Base-by-base conservation (phyloP, 805 yeast genomes). In the Kuraishia molischiana region DNA sequence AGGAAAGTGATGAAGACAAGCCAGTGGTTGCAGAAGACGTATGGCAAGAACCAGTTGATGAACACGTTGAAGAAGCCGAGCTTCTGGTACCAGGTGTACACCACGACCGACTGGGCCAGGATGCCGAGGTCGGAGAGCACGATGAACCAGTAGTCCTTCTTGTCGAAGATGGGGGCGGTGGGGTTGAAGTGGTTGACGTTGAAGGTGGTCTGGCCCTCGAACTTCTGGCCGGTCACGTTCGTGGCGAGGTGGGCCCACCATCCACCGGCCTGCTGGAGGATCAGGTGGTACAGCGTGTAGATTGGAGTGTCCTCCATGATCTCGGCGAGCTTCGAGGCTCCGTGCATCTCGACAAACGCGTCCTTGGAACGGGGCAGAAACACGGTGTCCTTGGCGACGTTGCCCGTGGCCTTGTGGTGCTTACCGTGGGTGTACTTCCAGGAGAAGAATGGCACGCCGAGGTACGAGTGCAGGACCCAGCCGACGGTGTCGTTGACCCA, bases 361-460 rank as follows among this genome's bases (percentile, higher is more conserved):
- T 72, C 63, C 48, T 69, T 70, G 33, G 75, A 71, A 49, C 59
- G 59, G 39, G 82, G 82, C 32, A 75, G 53, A 51, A 74, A 75
- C 26, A 74, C 82, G 67, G 70, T 74, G 57, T 75, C 82, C 53
- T 69, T 67, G 37, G 72, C 64, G 46, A 74, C 54, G 53, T 74
- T 77, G 44, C 80, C 81, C 19, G 80, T 75, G 33, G 75, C 75
- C 58, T 75, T 73, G 55, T 75, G 82, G 54, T 75, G 82, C 51
- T 72, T 75, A 31, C 72, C 64, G 49, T 75, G 82, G 37, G 72
- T 62, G 50, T 61, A 74, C 49, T 75, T 74, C 81, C 80, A 75
- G 3, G 78, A 71, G 47, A 75, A 75, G 53, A 71, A 75, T 21
- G 81, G 82, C 38, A 74, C 79, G 43, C 72, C 56, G 44, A 66